These are phyloP conservation scores for Candida nemodendra DNA, from an alignment of 805 yeast species.

Conservation along the genomic window DNA sequence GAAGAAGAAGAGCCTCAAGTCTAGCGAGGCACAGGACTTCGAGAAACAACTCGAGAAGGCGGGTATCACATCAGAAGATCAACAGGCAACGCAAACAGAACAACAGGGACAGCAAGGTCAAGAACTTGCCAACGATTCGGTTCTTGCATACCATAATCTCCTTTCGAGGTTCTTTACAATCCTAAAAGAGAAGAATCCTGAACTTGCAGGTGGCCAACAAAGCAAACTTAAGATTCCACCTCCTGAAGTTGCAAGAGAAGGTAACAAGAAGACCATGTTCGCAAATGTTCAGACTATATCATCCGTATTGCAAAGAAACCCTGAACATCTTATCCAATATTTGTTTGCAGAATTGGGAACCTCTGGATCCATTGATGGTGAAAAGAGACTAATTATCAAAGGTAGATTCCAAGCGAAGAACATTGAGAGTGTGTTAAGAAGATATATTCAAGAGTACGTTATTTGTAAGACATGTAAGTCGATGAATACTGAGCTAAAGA, in stretches of 20 bases:
- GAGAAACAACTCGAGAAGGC: conserved; percentile 89
- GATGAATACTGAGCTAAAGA: conserved; percentile 91
- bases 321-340: conserved; percentile 95
- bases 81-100: conserved; percentile 12
- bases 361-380: conserved; percentile 98
- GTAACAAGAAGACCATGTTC: conserved; percentile 92
- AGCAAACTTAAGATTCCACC: conserved; percentile 97
- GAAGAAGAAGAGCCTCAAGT: conserved; percentile 65
- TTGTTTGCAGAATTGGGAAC: conserved; percentile 99
- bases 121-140: conserved; percentile 55
- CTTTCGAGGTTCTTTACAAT: conserved; percentile 83
- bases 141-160: conserved; percentile 66
- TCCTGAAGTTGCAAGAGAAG: conserved; percentile 95
- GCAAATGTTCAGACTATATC: conserved; percentile 95
- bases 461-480: conserved; percentile 99
- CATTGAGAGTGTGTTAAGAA: conserved; percentile 92
- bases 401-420: conserved; percentile 98
- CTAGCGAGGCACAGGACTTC: conserved; percentile 69
- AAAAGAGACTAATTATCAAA: conserved; percentile 92
- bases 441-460: conserved; percentile 95
- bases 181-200: conserved; percentile 92
- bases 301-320: conserved; percentile 90
- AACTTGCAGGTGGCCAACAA: conserved; percentile 93
- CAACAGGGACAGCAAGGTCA: conserved; percentile 33
- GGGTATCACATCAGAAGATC: conserved; percentile 62